Evolutionary conservation across 768 basidiomycete genomes (phyloP).

Genomic region (Boletales sp.): DNA sequence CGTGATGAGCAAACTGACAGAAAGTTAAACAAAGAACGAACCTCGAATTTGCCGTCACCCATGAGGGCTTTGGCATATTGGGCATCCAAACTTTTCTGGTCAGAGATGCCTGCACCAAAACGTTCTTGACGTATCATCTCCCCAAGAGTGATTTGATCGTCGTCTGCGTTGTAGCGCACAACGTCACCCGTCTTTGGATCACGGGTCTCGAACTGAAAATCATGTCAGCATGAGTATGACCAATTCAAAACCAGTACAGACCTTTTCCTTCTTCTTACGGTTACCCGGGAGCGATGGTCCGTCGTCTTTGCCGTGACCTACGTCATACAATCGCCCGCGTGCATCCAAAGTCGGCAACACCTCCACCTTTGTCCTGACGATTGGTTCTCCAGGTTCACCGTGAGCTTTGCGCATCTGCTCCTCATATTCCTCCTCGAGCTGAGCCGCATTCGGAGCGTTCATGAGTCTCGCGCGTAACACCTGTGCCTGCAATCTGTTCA

Average conservation of each 20-base stretch:
- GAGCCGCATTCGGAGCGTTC: slow-evolving; percentile 69
- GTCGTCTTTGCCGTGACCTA: slow-evolving; percentile 75
- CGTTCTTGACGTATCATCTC: slow-evolving; percentile 93
- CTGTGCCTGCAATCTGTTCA: slow-evolving; percentile 91
- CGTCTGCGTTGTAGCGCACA: slow-evolving; percentile 85
- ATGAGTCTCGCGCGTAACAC: slow-evolving; percentile 90
- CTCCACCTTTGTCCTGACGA: slow-evolving; percentile 62
- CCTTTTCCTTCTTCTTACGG: slow-evolving; percentile 74
- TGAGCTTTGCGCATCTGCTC: slow-evolving; percentile 51
- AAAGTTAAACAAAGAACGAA: slow-evolving; percentile 27
- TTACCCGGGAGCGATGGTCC: slow-evolving; percentile 56
- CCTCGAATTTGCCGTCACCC: slow-evolving; percentile 85
- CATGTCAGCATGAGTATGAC: not conserved
- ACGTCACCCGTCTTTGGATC: slow-evolving; percentile 90
- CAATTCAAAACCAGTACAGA: slow-evolving; percentile 34
- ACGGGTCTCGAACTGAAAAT: slow-evolving; percentile 72
- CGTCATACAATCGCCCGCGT: slow-evolving; percentile 83
- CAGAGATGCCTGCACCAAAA: slow-evolving; percentile 83
- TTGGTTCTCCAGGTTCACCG: slow-evolving; percentile 38
- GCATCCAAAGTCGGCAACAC: slow-evolving; percentile 88
- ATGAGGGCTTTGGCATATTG: slow-evolving; percentile 87
- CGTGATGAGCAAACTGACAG: not conserved
- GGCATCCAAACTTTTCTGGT: slow-evolving; percentile 89
- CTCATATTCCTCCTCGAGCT: slow-evolving; percentile 85
- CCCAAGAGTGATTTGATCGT: slow-evolving; percentile 79